Conservation (phyloP, 2,329 filamentous ascomycete genomes). For the Albifimbria verrucaria region DNA sequence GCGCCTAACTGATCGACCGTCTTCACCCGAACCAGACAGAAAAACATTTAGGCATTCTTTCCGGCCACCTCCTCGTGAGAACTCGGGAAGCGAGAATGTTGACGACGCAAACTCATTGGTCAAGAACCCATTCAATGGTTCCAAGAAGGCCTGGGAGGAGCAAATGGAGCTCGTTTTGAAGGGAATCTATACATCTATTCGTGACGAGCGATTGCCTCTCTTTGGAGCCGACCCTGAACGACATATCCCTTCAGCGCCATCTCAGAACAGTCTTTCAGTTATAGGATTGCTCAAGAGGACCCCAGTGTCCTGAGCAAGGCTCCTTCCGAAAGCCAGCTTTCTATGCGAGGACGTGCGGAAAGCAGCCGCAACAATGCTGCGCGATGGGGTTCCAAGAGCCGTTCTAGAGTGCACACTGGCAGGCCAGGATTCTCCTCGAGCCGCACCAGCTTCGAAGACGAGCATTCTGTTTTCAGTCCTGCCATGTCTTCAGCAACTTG, state of each 20-base stretch:
- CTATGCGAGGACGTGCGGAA: constrained; percentile 69
- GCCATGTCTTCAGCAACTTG: constrained; percentile 82
- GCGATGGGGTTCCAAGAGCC: constrained; percentile 81
- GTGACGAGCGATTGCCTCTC: constrained; percentile 79
- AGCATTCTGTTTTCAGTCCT: constrained; percentile 86
- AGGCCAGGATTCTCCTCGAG: constrained; percentile 83
- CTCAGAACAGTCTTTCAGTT: constrained; percentile 66
- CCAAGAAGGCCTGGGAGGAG: constrained; percentile 77
- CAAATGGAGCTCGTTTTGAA: constrained; percentile 91
- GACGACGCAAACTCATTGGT: constrained; percentile 71
- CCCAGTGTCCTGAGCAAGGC: constrained; percentile 88
- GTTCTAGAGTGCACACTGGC: constrained; percentile 72
- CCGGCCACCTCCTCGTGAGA: constrained; percentile 41
- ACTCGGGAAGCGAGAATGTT: constrained; percentile 34
- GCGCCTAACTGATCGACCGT: constrained; percentile 27
- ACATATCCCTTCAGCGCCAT: constrained; percentile 31
- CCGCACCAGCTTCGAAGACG: constrained; percentile 90
- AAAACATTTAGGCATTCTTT: constrained; percentile 46
- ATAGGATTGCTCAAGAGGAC: constrained; percentile 77
- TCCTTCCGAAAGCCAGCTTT: constrained; percentile 75
- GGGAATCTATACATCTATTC: constrained; percentile 86
- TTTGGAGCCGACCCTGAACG: constrained; percentile 63
- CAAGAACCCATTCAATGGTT: constrained; percentile 70
- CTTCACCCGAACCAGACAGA: constrained; percentile 34
- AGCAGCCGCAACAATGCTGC: constrained; percentile 49